Base-by-base conservation (phyloP, 2,329 filamentous ascomycete genomes). In the Aspergillus sergii region DNA sequence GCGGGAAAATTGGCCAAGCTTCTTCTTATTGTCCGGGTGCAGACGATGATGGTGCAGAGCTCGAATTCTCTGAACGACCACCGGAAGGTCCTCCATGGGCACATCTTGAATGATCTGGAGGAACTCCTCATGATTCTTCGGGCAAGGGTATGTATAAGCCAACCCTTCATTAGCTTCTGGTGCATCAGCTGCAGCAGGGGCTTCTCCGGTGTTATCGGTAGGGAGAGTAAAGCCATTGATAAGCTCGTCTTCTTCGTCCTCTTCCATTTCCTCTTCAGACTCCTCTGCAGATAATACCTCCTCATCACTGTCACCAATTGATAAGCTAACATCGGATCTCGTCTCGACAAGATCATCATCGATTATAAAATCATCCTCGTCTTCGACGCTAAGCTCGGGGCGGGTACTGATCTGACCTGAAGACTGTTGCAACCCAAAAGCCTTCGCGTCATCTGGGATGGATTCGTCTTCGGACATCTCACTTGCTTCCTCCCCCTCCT, bases 351-450 rank as follows among this genome's bases (percentile, higher is more conserved):
- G 84, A 72, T 96, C 91, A 66, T 95, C 92, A 63, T 98, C 94
- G 65, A 97, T 89, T 30, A 94, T 76, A 71, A 98, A 98, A 70
- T 97, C 93, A 71, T 98, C 94, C 74, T 98, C 94, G 69, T 97
- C 94, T 68, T 97, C 93, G 39, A 96, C 89, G 7, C 89, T 91
- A 21, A 93, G 71, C 28, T 82, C 79, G 43, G 75, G 73, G 36
- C 75, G 79, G 63, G 68, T 78, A 69, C 60, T 72, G 64, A 67
- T 75, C 68, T 73, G 75, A 46, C 71, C 72, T 30, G 72, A 71
- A 51, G 73, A 77, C 62, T 90, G 85, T 9, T 86, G 88, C 36
- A 90, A 78, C 1, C 88, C 88, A 72, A 89, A 90, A 57, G 83
- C 82, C 56, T 82, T 84, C 16, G 87, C 87, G 72, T 90, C 86